Percentiles rank a stretch among this genome's conserved stretches.
These are phyloP conservation scores for Colletotrichum orchidophilum DNA, from an alignment of 2,329 filamentous ascomycete genomes.

Conservation along the genomic window DNA sequence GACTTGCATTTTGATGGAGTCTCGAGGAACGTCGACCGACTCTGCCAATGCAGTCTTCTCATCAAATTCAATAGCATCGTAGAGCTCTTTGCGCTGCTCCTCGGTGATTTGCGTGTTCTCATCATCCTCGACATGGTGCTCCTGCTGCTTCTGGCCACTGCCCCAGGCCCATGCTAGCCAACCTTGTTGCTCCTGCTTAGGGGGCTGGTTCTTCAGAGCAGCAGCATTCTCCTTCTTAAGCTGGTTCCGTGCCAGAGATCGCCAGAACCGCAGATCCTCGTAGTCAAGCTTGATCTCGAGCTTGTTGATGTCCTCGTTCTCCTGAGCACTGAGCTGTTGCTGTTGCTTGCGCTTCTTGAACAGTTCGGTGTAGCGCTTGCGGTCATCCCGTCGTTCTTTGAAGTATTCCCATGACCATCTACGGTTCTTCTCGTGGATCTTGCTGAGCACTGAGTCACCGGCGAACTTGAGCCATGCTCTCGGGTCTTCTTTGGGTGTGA, in stretches of 20 bases:
- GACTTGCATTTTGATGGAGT: slow-evolving; percentile 91
- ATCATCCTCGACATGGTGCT: slow-evolving; percentile 68
- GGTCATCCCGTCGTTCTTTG: slow-evolving; percentile 89
- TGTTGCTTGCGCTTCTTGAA: slow-evolving; percentile 94
- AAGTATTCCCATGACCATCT: slow-evolving; percentile 98
- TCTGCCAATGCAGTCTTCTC: slow-evolving; percentile 92
- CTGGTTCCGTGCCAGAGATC: slow-evolving; percentile 92
- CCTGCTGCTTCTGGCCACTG: slow-evolving; percentile 70
- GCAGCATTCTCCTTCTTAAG: slow-evolving; percentile 94
- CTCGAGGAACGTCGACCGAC: slow-evolving; percentile 86
- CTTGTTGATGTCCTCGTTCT: slow-evolving; percentile 75
- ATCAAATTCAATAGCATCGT: slow-evolving; percentile 97
- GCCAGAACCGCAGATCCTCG: slow-evolving; percentile 97
- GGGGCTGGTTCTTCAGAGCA: slow-evolving; percentile 73
- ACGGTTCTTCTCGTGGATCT: slow-evolving; percentile 93
- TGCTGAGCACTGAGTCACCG: slow-evolving; percentile 85
- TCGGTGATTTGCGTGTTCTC: slow-evolving; percentile 92
- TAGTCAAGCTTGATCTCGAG: slow-evolving; percentile 91
- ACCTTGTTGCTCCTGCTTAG: slow-evolving; percentile 74
- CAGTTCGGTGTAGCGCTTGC: slow-evolving; percentile 86
- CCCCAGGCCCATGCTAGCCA: slow-evolving; percentile 92
- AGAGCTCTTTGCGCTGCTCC: slow-evolving; percentile 94
- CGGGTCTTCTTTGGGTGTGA: slow-evolving; percentile 86
- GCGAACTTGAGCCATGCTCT: slow-evolving; percentile 93
- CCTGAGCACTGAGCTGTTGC: slow-evolving; percentile 74